Evolutionary conservation across 768 basidiomycete species (phyloP).

Genomic region (Pisolithus microcarpus): DNA sequence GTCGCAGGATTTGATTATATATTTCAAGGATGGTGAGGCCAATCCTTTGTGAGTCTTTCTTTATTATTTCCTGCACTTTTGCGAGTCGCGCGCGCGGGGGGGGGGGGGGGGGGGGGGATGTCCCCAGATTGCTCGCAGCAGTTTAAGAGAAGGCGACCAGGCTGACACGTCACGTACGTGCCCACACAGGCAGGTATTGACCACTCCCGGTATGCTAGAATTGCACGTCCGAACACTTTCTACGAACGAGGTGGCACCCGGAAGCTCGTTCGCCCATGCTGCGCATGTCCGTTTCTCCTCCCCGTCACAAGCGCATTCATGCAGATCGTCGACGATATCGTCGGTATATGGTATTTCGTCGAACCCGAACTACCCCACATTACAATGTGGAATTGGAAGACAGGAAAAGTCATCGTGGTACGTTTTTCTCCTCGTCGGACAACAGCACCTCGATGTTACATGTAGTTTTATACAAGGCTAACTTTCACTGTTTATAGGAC

Average conservation of each 20-base stretch:
- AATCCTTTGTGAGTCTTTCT: slow-evolving; percentile 8
- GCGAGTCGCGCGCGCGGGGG: no score
- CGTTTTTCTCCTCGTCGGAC: slow-evolving; percentile 6
- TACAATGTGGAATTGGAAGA: slow-evolving; percentile 47
- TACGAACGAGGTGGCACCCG: slow-evolving; percentile 36
- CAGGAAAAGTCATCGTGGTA: slow-evolving; percentile 36
- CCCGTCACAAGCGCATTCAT: slow-evolving; percentile 31
- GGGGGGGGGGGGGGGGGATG: no score
- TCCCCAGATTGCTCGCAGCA: no score
- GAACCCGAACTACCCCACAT: slow-evolving; percentile 20
- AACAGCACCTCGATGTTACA: not conserved
- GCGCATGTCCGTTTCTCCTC: slow-evolving; percentile 18
- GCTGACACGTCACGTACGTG: not conserved
- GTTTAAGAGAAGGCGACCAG: not conserved
- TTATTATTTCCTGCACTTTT: no score
- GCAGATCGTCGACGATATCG: slow-evolving; percentile 48
- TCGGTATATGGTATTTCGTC: slow-evolving; percentile 41
- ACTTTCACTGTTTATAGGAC: not conserved
- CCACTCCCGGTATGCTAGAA: slow-evolving; percentile 15
- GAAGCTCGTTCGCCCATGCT: slow-evolving; percentile 27
- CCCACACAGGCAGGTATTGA: slow-evolving; percentile 6
- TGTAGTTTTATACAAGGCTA: not conserved
- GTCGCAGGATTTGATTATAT: slow-evolving; percentile 50
- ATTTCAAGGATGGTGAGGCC: slow-evolving; percentile 26
- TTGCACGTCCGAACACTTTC: slow-evolving; percentile 42